A percentile compares a stretch with the other conserved stretches of the same genome.
Evolutionary conservation across 129 eudicot species (phyloP).

Genomic region (Tagetes patula): DNA sequence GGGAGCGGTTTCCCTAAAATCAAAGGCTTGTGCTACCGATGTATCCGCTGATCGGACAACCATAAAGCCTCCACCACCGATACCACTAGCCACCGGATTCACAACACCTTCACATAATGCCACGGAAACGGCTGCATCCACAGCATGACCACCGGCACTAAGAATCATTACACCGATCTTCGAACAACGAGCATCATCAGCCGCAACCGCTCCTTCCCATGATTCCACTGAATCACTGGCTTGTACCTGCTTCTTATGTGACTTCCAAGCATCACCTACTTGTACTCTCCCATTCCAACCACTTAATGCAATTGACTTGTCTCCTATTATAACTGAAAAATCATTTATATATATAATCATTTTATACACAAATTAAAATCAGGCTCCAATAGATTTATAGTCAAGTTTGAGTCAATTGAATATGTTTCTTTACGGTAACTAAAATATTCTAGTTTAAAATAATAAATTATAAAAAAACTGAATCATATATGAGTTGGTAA

Average conservation of each 20-base stretch:
- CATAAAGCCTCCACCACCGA: slow-evolving; percentile 95
- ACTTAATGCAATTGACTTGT: slow-evolving; percentile 13
- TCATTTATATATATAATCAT: too few species aligned
- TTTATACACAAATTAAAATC: too few species aligned
- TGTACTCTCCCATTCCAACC: not conserved
- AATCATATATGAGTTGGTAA: too few species aligned
- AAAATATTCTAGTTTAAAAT: too few species aligned
- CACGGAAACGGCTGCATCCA: slow-evolving; percentile 88
- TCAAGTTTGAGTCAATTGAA: too few species aligned
- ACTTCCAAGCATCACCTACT: slow-evolving; percentile 10
- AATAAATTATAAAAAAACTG: too few species aligned
- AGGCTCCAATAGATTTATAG: too few species aligned
- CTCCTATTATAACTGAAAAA: slow-evolving; percentile 17
- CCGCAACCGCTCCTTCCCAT: slow-evolving; percentile 73
- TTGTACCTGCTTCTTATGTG: slow-evolving; percentile 11
- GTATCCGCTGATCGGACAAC: slow-evolving; percentile 52
- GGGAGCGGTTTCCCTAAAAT: slow-evolving; percentile 93
- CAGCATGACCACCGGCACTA: slow-evolving; percentile 76
- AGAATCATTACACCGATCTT: slow-evolving; percentile 62
- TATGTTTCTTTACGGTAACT: too few species aligned
- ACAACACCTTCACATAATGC: slow-evolving; percentile 85
- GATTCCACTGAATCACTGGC: slow-evolving; percentile 46
- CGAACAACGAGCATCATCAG: slow-evolving; percentile 90
- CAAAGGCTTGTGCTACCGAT: slow-evolving; percentile 55
- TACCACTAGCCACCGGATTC: slow-evolving; percentile 79